Conservation (phyloP, 202 grass and related monocot genomes). For the Schoenoplectus tabernaemontani region DNA sequence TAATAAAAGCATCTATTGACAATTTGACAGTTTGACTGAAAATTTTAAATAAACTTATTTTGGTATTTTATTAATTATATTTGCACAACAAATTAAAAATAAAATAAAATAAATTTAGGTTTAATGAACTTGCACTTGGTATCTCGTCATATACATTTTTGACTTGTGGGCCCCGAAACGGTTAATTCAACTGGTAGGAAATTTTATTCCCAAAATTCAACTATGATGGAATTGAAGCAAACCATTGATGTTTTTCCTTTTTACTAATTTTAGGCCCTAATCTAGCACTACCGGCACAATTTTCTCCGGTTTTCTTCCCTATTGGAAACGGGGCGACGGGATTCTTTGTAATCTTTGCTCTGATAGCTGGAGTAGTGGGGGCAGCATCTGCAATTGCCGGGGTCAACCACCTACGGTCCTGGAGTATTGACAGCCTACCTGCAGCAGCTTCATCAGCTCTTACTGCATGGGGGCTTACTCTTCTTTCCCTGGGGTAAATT, state of each 20-base stretch:
- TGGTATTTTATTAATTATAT: no score
- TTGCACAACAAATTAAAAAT: no score
- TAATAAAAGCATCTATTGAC: neutral
- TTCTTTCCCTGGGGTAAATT: constrained; percentile 84
- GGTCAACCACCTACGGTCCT: constrained; percentile 42
- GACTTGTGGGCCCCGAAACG: neutral
- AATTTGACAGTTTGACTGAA: no score
- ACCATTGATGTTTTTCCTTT: neutral
- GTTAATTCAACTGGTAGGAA: neutral
- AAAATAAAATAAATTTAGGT: no score
- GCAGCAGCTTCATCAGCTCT: constrained; percentile 58
- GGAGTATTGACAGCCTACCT: constrained; percentile 53
- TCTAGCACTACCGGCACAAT: constrained; percentile 63
- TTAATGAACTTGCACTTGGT: no score
- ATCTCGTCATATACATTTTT: neutral
- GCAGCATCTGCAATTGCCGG: constrained; percentile 69
- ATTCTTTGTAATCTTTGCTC: constrained; percentile 75
- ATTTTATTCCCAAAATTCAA: neutral
- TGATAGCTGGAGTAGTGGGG: constrained; percentile 76
- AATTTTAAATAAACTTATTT: no score
- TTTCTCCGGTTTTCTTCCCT: constrained; percentile 82
- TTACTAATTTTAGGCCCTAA: constrained; percentile 22
- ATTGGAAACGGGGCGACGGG: constrained; percentile 89
- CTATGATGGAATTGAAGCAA: neutral
- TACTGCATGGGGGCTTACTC: constrained; percentile 75